phyloP scores from a whole-genome alignment of 2,329 filamentous ascomycete genomes.

The Cadophora malorum region DNA sequence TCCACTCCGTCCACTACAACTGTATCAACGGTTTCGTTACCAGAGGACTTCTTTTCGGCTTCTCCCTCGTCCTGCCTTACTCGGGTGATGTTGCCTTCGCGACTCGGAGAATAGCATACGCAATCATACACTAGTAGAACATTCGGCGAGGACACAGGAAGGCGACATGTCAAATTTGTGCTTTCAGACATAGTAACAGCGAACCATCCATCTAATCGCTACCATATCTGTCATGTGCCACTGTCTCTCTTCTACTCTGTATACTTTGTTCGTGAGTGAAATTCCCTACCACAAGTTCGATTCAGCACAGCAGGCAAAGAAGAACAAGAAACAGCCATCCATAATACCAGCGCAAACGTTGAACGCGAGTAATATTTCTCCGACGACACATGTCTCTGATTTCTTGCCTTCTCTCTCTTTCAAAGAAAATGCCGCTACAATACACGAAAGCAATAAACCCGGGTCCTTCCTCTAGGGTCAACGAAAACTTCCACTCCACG shows the following conservation, averaged over 20 bases:
- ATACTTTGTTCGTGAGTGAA: neutral
- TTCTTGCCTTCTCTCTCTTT: constrained; percentile 1
- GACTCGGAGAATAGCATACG: constrained; percentile 2
- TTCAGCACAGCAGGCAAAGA: neutral
- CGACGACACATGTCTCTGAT: neutral
- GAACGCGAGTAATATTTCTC: neutral
- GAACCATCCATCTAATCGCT: neutral
- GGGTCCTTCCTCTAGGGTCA: constrained; percentile 2
- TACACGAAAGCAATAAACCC: neutral
- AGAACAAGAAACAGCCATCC: neutral
- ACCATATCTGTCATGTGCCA: neutral
- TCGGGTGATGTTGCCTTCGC: constrained; percentile 8
- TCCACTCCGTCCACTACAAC: neutral
- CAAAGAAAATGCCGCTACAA: neutral
- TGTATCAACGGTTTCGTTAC: neutral
- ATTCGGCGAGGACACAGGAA: constrained; percentile 6
- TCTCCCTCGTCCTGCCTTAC: neutral
- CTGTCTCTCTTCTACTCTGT: neutral
- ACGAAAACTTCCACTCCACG: neutral
- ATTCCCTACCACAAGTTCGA: neutral
- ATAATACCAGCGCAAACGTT: constrained; percentile 1
- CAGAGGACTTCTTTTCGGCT: neutral
- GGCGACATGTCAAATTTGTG: neutral
- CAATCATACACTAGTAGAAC: constrained; percentile 1
- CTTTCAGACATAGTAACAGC: neutral